Evolutionary conservation across 768 basidiomycete genomes (phyloP).

Genomic region (Crepidotus variabilis): DNA sequence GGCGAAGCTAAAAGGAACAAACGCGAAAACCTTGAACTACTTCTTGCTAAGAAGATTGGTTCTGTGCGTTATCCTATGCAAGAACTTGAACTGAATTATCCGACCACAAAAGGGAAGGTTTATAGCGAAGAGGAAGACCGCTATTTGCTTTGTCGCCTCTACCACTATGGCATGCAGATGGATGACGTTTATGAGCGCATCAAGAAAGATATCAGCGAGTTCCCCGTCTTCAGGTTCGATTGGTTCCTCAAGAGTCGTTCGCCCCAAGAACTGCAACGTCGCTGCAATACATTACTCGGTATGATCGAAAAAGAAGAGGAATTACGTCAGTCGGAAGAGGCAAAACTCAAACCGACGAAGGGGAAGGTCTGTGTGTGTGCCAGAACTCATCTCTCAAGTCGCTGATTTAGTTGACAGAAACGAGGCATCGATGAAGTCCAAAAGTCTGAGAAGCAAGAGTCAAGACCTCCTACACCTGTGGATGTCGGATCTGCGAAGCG

Average conservation of each 20-base stretch:
- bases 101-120: conserved; percentile 93
- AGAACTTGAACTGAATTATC: conserved; percentile 93
- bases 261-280: conserved; percentile 80
- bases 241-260: conserved; percentile 98
- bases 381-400: background rate
- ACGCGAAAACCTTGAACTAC: conserved; percentile 72
- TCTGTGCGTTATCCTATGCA: conserved; percentile 92
- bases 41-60: conserved; percentile 78
- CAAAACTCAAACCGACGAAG: conserved; percentile 55
- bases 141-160: conserved; percentile 86
- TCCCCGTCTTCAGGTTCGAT: conserved; percentile 95
- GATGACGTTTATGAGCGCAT: conserved; percentile 94
- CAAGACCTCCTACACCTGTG: conserved; percentile 60
- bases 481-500: conserved; percentile 48
- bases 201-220: conserved; percentile 95
- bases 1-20: conserved; percentile 90
- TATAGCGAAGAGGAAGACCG: conserved; percentile 97
- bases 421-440: conserved; percentile 67
- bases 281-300: conserved; percentile 81
- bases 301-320: conserved; percentile 96
- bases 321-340: conserved; percentile 61
- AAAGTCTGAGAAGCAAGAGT: conserved; percentile 47
- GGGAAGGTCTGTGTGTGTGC: conserved; percentile 51
- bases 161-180: conserved; percentile 84
- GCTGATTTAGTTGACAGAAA: conserved; percentile 43